A percentile compares a stretch with the other conserved stretches of the same genome.
Conservation (phyloP, 2,329 filamentous ascomycete genomes). For the Stachybotrys chlorohalonatus region DNA sequence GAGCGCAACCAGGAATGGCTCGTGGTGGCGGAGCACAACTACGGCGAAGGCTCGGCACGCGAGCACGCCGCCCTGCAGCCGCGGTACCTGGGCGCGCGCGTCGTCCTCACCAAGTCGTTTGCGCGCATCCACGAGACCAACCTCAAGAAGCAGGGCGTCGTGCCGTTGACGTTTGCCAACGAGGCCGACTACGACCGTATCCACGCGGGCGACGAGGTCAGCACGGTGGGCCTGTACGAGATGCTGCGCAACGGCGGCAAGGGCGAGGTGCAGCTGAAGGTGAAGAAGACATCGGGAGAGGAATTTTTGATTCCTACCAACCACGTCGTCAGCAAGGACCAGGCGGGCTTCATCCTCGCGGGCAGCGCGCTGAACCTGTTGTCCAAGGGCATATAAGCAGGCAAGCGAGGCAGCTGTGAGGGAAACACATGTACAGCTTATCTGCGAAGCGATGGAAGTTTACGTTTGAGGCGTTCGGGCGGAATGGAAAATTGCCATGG, state of each 20-base stretch:
- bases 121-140: constrained; percentile 94
- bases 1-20: constrained; percentile 70
- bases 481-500: background rate
- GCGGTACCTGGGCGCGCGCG: constrained; percentile 75
- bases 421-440: background rate
- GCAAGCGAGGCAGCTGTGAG: background rate
- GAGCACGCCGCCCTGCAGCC: constrained; percentile 89
- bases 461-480: background rate
- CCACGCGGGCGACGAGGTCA: constrained; percentile 72
- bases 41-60: constrained; percentile 81
- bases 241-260: constrained; percentile 70
- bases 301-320: constrained; percentile 65
- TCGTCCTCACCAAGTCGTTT: constrained; percentile 81
- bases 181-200: constrained; percentile 84
- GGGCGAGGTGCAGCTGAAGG: constrained; percentile 62
- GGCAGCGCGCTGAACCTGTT: constrained; percentile 90
- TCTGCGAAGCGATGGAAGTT: too few relatives aligned
- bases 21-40: constrained; percentile 96
- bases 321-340: constrained; percentile 82
- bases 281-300: constrained; percentile 55
- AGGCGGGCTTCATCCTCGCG: constrained; percentile 85
- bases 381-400: constrained; percentile 43
- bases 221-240: constrained; percentile 74
- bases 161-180: constrained; percentile 83
- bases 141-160: constrained; percentile 93